Conservation (phyloP, 768 basidiomycete species). For the Auricularia cornea region DNA sequence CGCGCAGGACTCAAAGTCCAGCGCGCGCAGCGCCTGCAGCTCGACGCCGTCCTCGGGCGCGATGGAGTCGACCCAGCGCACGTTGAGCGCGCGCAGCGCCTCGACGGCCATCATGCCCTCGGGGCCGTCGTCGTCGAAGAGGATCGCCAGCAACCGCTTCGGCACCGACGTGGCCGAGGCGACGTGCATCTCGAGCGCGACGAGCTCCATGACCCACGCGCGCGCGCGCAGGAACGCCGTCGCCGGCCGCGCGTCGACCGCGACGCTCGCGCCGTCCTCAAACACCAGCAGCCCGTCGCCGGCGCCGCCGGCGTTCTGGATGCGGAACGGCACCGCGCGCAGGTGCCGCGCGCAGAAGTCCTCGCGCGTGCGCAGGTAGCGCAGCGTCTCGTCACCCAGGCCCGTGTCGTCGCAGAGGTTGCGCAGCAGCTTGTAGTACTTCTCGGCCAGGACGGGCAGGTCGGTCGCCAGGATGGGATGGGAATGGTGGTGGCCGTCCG, state of each 20-base stretch:
- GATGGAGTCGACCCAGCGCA: conserved; percentile 76
- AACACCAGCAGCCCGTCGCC: conserved; percentile 56
- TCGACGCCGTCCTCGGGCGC: conserved; percentile 51
- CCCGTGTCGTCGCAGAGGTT: conserved; percentile 82
- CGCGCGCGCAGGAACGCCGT: conserved; percentile 74
- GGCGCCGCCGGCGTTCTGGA: conserved; percentile 41
- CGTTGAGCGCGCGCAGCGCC: conserved; percentile 75
- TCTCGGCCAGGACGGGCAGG: conserved; percentile 75
- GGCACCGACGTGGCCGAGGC: conserved; percentile 62
- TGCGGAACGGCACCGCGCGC: conserved; percentile 59
- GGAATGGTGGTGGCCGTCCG: conserved; percentile 16
- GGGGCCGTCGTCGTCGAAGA: conserved; percentile 56
- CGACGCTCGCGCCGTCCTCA: conserved; percentile 58
- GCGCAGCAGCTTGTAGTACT: conserved; percentile 72
- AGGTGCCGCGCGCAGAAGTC: conserved; percentile 86
- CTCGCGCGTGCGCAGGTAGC: conserved; percentile 80
- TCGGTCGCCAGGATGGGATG: conserved; percentile 48
- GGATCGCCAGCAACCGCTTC: conserved; percentile 66
- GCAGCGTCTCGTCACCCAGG: conserved; percentile 72
- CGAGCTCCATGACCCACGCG: conserved; percentile 76
- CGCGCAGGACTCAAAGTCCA: conserved; percentile 65
- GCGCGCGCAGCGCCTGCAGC: conserved; percentile 42
- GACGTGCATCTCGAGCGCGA: conserved; percentile 82
- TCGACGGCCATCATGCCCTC: conserved; percentile 58
- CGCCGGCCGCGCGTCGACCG: conserved; percentile 59